Conservation (phyloP, 495 filamentous ascomycete species). For the Aspergillus ellipticus region DNA sequence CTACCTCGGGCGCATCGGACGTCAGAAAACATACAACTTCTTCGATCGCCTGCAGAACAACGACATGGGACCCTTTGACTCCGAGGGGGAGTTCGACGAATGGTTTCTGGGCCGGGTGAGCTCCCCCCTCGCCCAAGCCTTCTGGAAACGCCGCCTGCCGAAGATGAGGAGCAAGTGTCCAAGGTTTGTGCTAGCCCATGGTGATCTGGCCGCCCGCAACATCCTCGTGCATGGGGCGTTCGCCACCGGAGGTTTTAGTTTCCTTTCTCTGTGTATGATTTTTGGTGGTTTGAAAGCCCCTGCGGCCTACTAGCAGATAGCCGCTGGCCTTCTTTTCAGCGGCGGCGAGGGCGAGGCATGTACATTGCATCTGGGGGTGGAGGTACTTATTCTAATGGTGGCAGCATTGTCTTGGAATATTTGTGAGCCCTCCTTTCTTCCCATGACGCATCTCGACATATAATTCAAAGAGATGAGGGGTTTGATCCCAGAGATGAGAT, state of each 20-base stretch:
- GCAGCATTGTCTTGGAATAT: too few relatives aligned
- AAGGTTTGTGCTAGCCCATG: slow-evolving; percentile 47
- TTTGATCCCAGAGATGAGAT: too few relatives aligned
- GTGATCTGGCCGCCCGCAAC: slow-evolving; percentile 52
- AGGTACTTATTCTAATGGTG: too few relatives aligned
- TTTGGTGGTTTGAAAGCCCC: too few relatives aligned
- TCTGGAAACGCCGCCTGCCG: slow-evolving; percentile 7
- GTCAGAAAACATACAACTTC: background rate
- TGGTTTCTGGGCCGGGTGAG: slow-evolving; percentile 5
- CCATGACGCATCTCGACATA: too few relatives aligned
- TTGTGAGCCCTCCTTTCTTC: too few relatives aligned
- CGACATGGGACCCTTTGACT: background rate
- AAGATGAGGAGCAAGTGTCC: slow-evolving; percentile 1
- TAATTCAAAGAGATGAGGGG: too few relatives aligned
- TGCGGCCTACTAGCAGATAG: too few relatives aligned
- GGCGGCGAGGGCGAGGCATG: too few relatives aligned
- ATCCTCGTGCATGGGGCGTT: slow-evolving; percentile 45
- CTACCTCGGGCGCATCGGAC: background rate
- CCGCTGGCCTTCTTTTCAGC: too few relatives aligned
- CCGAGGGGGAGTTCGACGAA: background rate
- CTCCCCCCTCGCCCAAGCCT: background rate
- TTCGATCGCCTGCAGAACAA: background rate
- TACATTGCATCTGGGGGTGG: too few relatives aligned
- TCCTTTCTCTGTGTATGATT: too few relatives aligned
- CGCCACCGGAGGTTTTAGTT: slow-evolving; percentile 45